Evolutionary conservation across 352 stramenopile species (phyloP).

Genomic region (Pythium phragmiticola): DNA sequence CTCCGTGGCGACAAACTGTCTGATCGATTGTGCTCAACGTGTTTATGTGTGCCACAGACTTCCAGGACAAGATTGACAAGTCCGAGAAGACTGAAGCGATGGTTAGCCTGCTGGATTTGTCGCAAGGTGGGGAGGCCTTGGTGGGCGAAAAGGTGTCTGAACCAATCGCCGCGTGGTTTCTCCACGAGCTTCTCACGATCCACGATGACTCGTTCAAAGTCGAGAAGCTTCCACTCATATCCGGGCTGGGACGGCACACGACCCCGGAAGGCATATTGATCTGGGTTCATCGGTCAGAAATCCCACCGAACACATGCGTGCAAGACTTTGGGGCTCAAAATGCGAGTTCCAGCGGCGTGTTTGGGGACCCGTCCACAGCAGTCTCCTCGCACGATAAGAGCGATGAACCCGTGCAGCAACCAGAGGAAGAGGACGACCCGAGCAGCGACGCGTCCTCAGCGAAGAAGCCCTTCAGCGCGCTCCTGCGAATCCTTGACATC

Average conservation of each 20-base stretch:
- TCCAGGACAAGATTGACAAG: slow-evolving; percentile 8
- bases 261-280: slow-evolving; percentile 4
- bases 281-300: neutral
- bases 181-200: slow-evolving; percentile 11
- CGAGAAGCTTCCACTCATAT: too few relatives aligned
- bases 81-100: slow-evolving; percentile 14
- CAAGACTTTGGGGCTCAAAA: too few relatives aligned
- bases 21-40: slow-evolving; percentile 15
- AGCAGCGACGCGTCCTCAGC: slow-evolving; percentile 9
- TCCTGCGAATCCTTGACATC: slow-evolving; percentile 14
- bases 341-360: too few relatives aligned
- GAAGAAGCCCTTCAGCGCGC: slow-evolving; percentile 9
- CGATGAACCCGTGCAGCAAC: neutral
- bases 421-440: slow-evolving; percentile 10
- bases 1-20: slow-evolving; percentile 1
- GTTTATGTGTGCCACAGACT: slow-evolving; percentile 2
- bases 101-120: slow-evolving; percentile 11
- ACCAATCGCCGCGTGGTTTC: slow-evolving; percentile 13
- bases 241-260: too few relatives aligned
- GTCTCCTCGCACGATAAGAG: too few relatives aligned
- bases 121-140: slow-evolving; percentile 3
- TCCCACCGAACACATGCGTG: too few relatives aligned
- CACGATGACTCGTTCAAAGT: slow-evolving; percentile 5
- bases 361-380: too few relatives aligned
- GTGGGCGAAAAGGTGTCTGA: slow-evolving; percentile 8